phyloP scores from a whole-genome alignment of 768 basidiomycete species.

The Neoboletus brunneissimus region DNA sequence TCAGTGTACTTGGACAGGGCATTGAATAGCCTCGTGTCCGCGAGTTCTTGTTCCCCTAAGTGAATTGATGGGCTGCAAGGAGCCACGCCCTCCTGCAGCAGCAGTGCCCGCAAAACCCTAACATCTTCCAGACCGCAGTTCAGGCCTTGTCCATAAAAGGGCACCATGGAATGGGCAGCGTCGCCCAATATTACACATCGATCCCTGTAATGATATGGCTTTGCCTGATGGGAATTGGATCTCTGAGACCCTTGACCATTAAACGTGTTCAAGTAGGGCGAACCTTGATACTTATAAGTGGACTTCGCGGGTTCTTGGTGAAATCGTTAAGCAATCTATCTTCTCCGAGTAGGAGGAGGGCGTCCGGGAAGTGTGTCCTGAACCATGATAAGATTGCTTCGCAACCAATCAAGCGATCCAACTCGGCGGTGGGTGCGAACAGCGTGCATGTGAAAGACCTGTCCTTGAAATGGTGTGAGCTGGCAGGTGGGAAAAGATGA shows the following conservation, averaged over 20 bases:
- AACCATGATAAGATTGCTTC: conserved; percentile 72
- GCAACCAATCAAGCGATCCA: conserved; percentile 62
- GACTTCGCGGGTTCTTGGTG: conserved; percentile 78
- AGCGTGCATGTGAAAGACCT: conserved; percentile 96
- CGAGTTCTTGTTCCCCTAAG: conserved; percentile 29
- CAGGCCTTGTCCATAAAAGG: conserved; percentile 95
- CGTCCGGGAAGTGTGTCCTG: conserved; percentile 80
- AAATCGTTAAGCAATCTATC: conserved; percentile 75
- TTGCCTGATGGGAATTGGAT: conserved; percentile 48
- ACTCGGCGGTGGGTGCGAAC: conserved; percentile 79
- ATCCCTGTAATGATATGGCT: conserved; percentile 89
- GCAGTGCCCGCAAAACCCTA: conserved; percentile 74
- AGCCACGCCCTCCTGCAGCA: conserved; percentile 68
- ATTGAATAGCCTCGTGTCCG: conserved; percentile 57
- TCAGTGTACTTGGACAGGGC: conserved; percentile 80
- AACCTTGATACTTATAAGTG: conserved; percentile 92
- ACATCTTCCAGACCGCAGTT: conserved; percentile 99
- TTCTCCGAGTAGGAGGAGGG: conserved; percentile 82
- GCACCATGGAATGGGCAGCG: conserved; percentile 98
- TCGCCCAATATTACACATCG: conserved; percentile 88
- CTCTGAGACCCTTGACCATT: conserved; percentile 15
- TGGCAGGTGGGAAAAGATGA: conserved; percentile 26
- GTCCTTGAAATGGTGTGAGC: conserved; percentile 56
- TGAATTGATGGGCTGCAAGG: conserved; percentile 36
- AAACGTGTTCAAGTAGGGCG: conserved; percentile 28